These are phyloP conservation scores for Austroboletus novae-zelandiae DNA, from an alignment of 1,284 basidiomycete species.

Conservation along the genomic window DNA sequence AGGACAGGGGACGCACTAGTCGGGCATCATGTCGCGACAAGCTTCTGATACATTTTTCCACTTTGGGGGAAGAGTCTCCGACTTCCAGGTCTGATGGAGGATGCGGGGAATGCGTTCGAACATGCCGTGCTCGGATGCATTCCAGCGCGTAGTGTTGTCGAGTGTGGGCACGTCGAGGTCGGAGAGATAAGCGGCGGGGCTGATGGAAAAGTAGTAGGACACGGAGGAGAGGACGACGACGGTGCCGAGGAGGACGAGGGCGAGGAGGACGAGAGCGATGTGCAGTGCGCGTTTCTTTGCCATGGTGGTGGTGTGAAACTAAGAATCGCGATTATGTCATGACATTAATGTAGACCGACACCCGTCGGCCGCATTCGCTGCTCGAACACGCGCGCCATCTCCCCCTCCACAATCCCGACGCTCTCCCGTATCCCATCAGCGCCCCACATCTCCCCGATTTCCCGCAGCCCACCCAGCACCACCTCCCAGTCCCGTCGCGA, in stretches of 20 bases:
- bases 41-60: slow-evolving; percentile 82
- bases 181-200: slow-evolving; percentile 72
- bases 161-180: slow-evolving; percentile 73
- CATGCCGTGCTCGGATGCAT: slow-evolving; percentile 55
- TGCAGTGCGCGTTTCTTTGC: slow-evolving; percentile 63
- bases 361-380: slow-evolving; percentile 51
- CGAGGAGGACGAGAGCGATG: slow-evolving; percentile 74
- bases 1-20: slow-evolving; percentile 72
- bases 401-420: slow-evolving; percentile 44
- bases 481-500: slow-evolving; percentile 60
- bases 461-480: slow-evolving; percentile 44
- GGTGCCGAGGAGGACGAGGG: slow-evolving; percentile 86
- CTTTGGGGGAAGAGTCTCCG: slow-evolving; percentile 77
- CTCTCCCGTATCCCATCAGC: slow-evolving; percentile 52
- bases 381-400: slow-evolving; percentile 49
- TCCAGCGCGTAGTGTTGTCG: slow-evolving; percentile 52
- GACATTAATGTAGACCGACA: slow-evolving; percentile 20
- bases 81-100: slow-evolving; percentile 99
- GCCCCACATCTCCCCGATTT: slow-evolving; percentile 50
- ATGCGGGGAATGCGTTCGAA: slow-evolving; percentile 85
- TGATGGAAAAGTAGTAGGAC: slow-evolving; percentile 88
- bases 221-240: slow-evolving; percentile 90
- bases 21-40: slow-evolving; percentile 87
- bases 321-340: not conserved
- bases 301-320: slow-evolving; percentile 38